Conservation (phyloP, 352 stramenopile species). For the Globisporangium cederbergense region DNA sequence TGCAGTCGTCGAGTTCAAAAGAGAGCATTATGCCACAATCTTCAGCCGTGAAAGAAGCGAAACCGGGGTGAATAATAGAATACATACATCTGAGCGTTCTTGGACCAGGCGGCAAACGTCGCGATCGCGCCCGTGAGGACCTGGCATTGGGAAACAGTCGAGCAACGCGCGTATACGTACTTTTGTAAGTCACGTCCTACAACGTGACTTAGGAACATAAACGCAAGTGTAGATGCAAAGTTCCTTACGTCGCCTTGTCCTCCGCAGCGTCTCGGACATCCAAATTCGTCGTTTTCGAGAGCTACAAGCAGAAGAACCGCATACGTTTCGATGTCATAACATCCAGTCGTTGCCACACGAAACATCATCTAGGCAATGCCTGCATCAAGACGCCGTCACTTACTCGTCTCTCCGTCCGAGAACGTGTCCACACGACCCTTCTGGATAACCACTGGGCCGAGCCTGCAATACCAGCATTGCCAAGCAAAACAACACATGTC, state of each 20-base stretch:
- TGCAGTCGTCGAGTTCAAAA: neutral
- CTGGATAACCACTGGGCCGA: constrained; percentile 83
- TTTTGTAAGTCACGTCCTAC: neutral
- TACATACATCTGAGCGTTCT: constrained; percentile 39
- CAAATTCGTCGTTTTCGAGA: constrained; percentile 61
- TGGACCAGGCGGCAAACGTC: constrained; percentile 76
- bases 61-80: neutral
- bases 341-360: neutral
- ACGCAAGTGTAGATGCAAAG: too few species aligned
- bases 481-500: neutral
- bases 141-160: constrained; percentile 21
- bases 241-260: constrained; percentile 87
- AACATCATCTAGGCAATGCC: neutral
- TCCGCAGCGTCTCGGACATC: constrained; percentile 84
- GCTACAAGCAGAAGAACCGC: neutral
- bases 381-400: constrained; percentile 3
- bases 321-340: neutral
- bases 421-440: constrained; percentile 83
- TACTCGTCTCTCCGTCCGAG: constrained; percentile 71
- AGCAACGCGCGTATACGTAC: neutral
- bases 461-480: constrained; percentile 21
- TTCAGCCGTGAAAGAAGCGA: neutral
- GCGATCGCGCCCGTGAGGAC: constrained; percentile 79
- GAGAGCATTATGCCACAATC: neutral
- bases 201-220: too few species aligned